A percentile compares a stretch with the other conserved stretches of the same genome.
Conservation (phyloP, 805 yeast species). For the Ogataea polymorpha region DNA sequence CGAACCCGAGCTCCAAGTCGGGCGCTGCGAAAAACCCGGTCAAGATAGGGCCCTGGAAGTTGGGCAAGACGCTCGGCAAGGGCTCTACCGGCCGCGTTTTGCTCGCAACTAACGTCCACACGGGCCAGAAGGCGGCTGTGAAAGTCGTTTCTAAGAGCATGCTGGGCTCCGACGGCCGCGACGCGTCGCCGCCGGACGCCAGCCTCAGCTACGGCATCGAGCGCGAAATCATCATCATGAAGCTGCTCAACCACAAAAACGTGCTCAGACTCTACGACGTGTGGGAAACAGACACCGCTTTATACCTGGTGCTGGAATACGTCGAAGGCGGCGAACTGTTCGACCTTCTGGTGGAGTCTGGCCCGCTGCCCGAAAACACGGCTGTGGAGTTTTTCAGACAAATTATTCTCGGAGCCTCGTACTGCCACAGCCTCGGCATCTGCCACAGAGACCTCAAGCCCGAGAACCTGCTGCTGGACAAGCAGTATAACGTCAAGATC, state of each 20-base stretch:
- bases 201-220: constrained; percentile 81
- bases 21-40: constrained; percentile 37
- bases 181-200: constrained; percentile 33
- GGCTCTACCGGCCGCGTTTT: constrained; percentile 97
- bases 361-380: constrained; percentile 83
- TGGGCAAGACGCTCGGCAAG: constrained; percentile 90
- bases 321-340: constrained; percentile 97
- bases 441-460: constrained; percentile 81
- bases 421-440: constrained; percentile 64
- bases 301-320: constrained; percentile 87
- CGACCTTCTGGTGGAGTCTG: constrained; percentile 84
- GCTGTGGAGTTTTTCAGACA: constrained; percentile 86
- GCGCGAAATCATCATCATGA: constrained; percentile 83
- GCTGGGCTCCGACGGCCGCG: constrained; percentile 36
- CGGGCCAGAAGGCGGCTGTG: constrained; percentile 92
- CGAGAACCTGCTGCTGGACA: constrained; percentile 74
- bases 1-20: constrained; percentile 17
- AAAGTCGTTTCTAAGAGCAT: constrained; percentile 90
- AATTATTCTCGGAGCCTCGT: constrained; percentile 60
- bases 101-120: constrained; percentile 78
- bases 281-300: constrained; percentile 81
- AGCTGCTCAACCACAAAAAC: constrained; percentile 71
- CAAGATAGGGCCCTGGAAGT: constrained; percentile 88
- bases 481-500: constrained; percentile 83
- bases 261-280: constrained; percentile 79